Base-by-base conservation (phyloP, 2,329 filamentous ascomycete genomes). In the Alternaria tenuissima region DNA sequence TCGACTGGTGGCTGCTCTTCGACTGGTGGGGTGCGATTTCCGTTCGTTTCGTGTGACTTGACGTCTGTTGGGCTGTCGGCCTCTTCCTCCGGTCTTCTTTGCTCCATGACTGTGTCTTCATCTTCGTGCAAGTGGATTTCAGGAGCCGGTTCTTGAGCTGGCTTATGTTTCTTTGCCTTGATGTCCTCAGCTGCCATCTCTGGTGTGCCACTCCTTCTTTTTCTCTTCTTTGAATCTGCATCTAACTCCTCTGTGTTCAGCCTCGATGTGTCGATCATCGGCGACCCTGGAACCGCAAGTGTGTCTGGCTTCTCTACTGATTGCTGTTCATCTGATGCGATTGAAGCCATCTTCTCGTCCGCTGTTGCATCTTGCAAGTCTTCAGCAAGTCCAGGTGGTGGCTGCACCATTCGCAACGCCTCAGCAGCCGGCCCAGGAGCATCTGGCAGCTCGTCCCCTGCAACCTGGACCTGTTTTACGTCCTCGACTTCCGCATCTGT, bases 161-260 rank as follows among this genome's bases (percentile, higher is more conserved):
- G 72, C 54, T 79, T 79, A 8, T 79, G 64, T 65, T 80, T 83
- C 70, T 84, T 84, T 39, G 72, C 79, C 42, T 66, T 78, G 18
- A 81, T 73, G 5, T 79, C 78, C 22, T 76, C 71, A 12, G 64
- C 47, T 2, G 71, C 64, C 5, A 78, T 52, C 5, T 79, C 73
- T 11, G 80, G 80, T 26, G 79, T 78, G 18, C 58, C 57, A 48
- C 80, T 81, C 51, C 80, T 68, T 56, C 80, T 70, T 66, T 81
- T 82, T 57, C 80, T 74, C 68, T 81, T 81, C 62, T 67, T 72
- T 12, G 61, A 72, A 16, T 81, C 79, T 14, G 77, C 76, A 56
- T 76, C 76, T 16, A 77, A 49, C 52, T 79, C 78, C 49, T 79
- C 76, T 1, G 75, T 71, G 44, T 76, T 76, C 14, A 78, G 59